A percentile compares a stretch with the other conserved stretches of the same genome.
These are phyloP conservation scores for Rhodofomes roseus DNA, from an alignment of 1,284 basidiomycete species.

Conservation along the genomic window DNA sequence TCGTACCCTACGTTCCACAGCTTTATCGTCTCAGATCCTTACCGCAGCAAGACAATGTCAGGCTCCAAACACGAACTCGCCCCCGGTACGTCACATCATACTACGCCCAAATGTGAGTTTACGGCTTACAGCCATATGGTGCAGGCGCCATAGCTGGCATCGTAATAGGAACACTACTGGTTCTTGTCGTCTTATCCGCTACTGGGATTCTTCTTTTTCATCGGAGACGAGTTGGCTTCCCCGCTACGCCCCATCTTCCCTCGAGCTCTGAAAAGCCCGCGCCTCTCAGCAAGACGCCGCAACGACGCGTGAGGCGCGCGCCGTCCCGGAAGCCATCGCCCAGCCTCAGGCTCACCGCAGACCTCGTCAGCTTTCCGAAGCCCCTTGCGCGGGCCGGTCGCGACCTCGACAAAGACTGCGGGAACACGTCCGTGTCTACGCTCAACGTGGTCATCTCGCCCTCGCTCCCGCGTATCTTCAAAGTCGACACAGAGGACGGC, in stretches of 20 bases:
- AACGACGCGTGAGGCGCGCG: neutral
- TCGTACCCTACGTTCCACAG: no score
- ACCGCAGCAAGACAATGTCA: neutral
- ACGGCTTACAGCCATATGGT: neutral
- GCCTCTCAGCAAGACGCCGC: neutral
- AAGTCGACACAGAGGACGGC: slow-evolving; percentile 15
- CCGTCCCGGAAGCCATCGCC: neutral
- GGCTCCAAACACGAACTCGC: neutral
- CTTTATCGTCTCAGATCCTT: no score
- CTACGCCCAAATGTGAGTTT: neutral
- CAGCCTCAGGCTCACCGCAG: neutral
- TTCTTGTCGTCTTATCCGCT: slow-evolving; percentile 19
- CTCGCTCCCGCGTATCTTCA: slow-evolving; percentile 13
- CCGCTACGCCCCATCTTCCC: neutral
- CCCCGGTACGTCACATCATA: slow-evolving; percentile 7
- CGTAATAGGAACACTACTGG: slow-evolving; percentile 17
- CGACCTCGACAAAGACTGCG: neutral
- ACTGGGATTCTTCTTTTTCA: slow-evolving; percentile 18
- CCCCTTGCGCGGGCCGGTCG: neutral
- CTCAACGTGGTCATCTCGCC: slow-evolving; percentile 17
- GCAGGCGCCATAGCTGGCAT: slow-evolving; percentile 20
- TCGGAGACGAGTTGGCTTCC: slow-evolving; percentile 2
- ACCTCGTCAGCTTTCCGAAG: neutral
- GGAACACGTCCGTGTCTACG: slow-evolving; percentile 7
- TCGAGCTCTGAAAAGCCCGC: neutral